Evolutionary conservation across 345 rosid species (phyloP).

Genomic region (Mercurialis annua): DNA sequence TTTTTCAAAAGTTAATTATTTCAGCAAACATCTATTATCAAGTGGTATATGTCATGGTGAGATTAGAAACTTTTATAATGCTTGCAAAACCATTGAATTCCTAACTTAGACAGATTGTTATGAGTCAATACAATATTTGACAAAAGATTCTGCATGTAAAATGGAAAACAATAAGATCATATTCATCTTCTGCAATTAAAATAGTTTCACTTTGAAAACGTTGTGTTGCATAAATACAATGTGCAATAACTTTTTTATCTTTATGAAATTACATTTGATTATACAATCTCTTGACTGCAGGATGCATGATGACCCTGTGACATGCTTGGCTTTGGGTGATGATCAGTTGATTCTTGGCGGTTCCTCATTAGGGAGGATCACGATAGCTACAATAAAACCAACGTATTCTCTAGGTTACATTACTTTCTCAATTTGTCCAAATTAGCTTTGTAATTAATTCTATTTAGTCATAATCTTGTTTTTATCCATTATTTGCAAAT

Average conservation of each 20-base stretch:
- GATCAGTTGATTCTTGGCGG: constrained; percentile 69
- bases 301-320: constrained; percentile 68
- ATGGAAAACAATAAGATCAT: not conserved
- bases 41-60: constrained; percentile 5
- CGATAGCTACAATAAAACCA: constrained; percentile 61
- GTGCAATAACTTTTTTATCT: not conserved
- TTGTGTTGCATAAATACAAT: no score
- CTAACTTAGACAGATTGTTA: no score
- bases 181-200: not conserved
- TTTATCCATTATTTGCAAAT: not conserved
- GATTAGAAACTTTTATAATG: not conserved
- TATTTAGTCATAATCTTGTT: not conserved
- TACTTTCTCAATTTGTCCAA: constrained; percentile 9
- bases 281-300: constrained; percentile 33
- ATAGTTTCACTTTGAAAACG: no score
- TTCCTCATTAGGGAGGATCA: constrained; percentile 68
- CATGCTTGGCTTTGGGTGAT: constrained; percentile 66
- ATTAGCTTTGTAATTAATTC: not conserved
- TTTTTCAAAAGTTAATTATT: not conserved
- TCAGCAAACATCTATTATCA: not conserved
- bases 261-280: not conserved
- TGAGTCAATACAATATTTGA: no score
- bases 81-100: not conserved
- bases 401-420: constrained; percentile 59
- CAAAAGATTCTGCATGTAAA: not conserved